Base-by-base conservation (phyloP, 192 early-diverging fungal genomes). In the Gonapodya prolifera region DNA sequence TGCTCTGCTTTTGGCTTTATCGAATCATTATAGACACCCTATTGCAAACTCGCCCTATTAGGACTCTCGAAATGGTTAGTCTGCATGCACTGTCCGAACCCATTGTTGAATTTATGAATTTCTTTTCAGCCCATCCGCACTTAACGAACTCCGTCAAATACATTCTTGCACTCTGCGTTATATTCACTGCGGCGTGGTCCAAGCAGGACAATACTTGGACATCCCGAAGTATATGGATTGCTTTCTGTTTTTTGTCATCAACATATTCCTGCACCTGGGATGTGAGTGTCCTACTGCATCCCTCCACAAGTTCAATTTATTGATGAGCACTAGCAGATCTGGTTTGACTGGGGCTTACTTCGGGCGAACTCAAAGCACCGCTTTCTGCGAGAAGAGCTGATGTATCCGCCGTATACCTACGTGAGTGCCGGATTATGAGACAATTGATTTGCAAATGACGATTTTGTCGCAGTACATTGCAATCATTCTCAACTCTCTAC, bases 111-210 rank as follows among this genome's bases (percentile, higher is more conserved):
- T 61, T 61, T 61, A 61, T 61, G 8, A 61, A 61, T 61, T 61
- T 61, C 23, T 61, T 23, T 61, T 61, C 8, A 61, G 31, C 75
- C 16, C 81, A 83, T 35, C 84, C 84, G 8, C 84, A 85, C 70
- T 29, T 84, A 34, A 81, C 79, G 28, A 85, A 85, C 78, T 77
- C 79, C 0, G 1, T 80, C n/a, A 85, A 85, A 35, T 85, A 85
- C 77, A 74, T 83, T 0, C 69, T 85, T 2, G 79, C 82, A 1
- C 75, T 85, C 2, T 70, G 76, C 1, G 80, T 82, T 28, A 83
- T 85, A 61, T 77, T 75, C 18, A 33, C 83, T 1, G 83, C 84
- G n/a, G 73, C 81, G 2, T 70, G 78, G 8, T 70, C 78, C 16
- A 76, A 77, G 29, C 80, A 77, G 70, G 76, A 70, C 28, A 69